phyloP scores from a whole-genome alignment of 139 green algal species.

The Chlamydomonas sp. region DNA sequence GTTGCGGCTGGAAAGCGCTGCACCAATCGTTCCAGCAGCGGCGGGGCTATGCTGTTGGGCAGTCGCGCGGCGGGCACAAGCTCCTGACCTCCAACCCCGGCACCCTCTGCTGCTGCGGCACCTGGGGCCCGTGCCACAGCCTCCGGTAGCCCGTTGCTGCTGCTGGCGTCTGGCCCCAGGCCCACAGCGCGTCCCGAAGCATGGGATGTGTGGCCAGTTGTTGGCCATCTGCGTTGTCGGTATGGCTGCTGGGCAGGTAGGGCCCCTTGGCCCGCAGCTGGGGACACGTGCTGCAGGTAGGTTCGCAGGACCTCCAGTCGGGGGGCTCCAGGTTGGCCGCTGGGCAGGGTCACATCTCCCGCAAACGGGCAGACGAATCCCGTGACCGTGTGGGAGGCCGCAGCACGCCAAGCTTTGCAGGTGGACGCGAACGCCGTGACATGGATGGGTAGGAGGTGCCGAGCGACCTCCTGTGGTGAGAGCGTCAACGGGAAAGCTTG shows the following conservation, averaged over 20 bases:
- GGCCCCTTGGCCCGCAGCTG: too few relatives aligned
- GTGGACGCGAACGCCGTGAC: too few relatives aligned
- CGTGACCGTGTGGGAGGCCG: neutral
- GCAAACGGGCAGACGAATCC: neutral
- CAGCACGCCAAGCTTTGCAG: too few relatives aligned
- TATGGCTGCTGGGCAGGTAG: too few relatives aligned
- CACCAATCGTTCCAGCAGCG: neutral
- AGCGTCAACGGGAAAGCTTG: too few relatives aligned
- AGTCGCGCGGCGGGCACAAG: neutral
- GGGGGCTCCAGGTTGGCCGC: neutral
- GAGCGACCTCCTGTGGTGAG: too few relatives aligned
- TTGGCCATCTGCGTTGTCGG: too few relatives aligned
- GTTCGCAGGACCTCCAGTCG: neutral
- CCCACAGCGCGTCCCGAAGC: neutral
- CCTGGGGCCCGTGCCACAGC: too few relatives aligned
- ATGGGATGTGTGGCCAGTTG: too few relatives aligned
- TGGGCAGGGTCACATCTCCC: neutral
- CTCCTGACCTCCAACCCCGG: too few relatives aligned
- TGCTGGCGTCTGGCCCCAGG: neutral
- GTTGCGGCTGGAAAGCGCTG: conserved; percentile 7
- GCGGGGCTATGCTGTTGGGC: neutral
- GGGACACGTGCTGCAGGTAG: neutral
- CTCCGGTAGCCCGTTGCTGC: neutral
- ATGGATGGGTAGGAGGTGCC: too few relatives aligned
- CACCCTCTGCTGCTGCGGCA: too few relatives aligned